Percentiles rank a stretch among this genome's conserved stretches.
Conservation (phyloP, 345 rosid genomes). For the Corchorus capsularis region DNA sequence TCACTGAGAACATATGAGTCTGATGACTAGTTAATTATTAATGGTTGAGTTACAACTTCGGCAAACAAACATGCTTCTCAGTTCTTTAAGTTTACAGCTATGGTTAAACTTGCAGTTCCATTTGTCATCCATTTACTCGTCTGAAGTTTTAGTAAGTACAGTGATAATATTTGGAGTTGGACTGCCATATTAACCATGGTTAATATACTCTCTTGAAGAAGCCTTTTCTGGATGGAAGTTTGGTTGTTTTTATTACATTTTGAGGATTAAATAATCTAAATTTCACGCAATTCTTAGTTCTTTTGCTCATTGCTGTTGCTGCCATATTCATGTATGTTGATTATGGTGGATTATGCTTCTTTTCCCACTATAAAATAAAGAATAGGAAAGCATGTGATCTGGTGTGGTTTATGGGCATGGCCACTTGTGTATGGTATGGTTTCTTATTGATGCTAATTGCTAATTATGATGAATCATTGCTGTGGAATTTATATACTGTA, state of each 20-base stretch:
- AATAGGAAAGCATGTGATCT: background rate
- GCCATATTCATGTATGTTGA: background rate
- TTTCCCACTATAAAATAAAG: background rate
- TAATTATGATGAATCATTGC: background rate
- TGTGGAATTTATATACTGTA: constrained; percentile 1
- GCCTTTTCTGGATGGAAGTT: background rate
- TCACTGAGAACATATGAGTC: background rate
- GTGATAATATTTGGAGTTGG: background rate
- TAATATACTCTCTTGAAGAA: background rate
- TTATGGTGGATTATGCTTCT: background rate
- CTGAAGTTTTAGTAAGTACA: background rate
- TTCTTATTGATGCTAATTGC: background rate
- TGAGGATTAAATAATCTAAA: background rate
- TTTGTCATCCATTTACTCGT: background rate
- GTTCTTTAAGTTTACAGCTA: constrained; percentile 10
- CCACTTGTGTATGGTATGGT: background rate
- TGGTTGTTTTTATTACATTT: background rate
- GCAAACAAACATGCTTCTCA: background rate
- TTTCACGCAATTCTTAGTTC: background rate
- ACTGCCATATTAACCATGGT: background rate
- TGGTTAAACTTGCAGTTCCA: background rate
- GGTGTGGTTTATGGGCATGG: background rate
- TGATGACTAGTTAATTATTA: background rate
- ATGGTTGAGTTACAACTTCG: background rate
- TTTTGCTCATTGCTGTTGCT: background rate